Percentiles rank a stretch among this genome's conserved stretches.
Conservation (phyloP, 2,329 filamentous ascomycete species). For the Dactylella cylindrospora region DNA sequence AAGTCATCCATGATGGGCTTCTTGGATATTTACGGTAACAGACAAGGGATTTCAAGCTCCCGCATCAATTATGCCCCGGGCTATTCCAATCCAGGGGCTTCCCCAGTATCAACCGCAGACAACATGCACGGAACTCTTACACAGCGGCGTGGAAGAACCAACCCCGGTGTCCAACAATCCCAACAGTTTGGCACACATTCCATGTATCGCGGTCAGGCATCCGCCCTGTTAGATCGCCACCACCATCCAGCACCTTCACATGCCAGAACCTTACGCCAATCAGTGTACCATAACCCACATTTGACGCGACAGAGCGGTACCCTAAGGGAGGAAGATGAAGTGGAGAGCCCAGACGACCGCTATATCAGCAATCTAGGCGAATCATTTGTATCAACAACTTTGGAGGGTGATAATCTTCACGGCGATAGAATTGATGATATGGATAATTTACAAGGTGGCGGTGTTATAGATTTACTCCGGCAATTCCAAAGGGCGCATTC, state of each 20-base stretch:
- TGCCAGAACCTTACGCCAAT: slow-evolving; percentile 54
- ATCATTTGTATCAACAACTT: slow-evolving; percentile 57
- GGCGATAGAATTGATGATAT: slow-evolving; percentile 10
- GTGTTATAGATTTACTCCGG: slow-evolving; percentile 35
- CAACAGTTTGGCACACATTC: slow-evolving; percentile 50
- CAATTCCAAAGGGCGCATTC: slow-evolving; percentile 40
- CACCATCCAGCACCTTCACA: slow-evolving; percentile 65
- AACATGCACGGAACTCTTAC: slow-evolving; percentile 50
- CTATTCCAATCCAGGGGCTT: slow-evolving; percentile 63
- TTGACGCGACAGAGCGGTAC: slow-evolving; percentile 58
- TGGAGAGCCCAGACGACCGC: slow-evolving; percentile 29
- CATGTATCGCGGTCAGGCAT: slow-evolving; percentile 67
- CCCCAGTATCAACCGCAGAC: slow-evolving; percentile 61
- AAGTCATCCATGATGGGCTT: slow-evolving; percentile 96
- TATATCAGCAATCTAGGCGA: slow-evolving; percentile 64
- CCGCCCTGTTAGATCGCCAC: slow-evolving; percentile 72
- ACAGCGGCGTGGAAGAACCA: slow-evolving; percentile 20
- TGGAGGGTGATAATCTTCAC: slow-evolving; percentile 48
- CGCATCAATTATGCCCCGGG: slow-evolving; percentile 19
- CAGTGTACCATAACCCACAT: slow-evolving; percentile 53
- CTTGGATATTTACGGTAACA: slow-evolving; percentile 72
- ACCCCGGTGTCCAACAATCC: slow-evolving; percentile 38
- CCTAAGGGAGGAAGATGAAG: slow-evolving; percentile 56
- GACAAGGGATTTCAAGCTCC: slow-evolving; percentile 14
- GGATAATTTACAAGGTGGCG: slow-evolving; percentile 30